These are phyloP conservation scores for Rhododendron henanense DNA, from an alignment of 148 eudicot genomes.

Conservation along the genomic window DNA sequence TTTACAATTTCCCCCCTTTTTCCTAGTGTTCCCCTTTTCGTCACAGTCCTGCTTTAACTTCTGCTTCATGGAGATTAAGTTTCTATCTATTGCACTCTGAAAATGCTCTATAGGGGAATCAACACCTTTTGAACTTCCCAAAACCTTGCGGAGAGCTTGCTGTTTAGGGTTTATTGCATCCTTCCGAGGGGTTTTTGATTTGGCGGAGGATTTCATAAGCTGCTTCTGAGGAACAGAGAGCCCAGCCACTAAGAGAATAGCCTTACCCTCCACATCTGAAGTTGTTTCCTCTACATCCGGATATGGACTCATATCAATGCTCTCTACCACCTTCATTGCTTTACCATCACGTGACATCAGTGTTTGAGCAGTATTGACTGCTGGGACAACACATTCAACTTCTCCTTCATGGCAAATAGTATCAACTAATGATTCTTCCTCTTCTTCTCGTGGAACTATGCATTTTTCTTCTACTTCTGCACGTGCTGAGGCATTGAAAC, in stretches of 20 bases:
- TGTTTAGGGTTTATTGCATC: slow-evolving; percentile 23
- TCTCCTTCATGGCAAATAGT: slow-evolving; percentile 11
- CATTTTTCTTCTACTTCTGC: slow-evolving; percentile 23
- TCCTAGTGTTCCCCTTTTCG: slow-evolving; percentile 24
- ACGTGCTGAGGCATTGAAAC: slow-evolving; percentile 17
- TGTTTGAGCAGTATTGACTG: slow-evolving; percentile 6
- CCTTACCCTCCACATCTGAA: slow-evolving; percentile 12
- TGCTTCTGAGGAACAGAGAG: slow-evolving; percentile 23
- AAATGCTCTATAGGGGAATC: slow-evolving; percentile 17
- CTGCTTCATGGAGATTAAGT: slow-evolving; percentile 25
- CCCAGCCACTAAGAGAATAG: slow-evolving; percentile 14
- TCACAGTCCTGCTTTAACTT: slow-evolving; percentile 26
- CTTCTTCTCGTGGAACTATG: slow-evolving; percentile 20
- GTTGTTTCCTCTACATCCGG: slow-evolving; percentile 8
- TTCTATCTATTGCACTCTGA: slow-evolving; percentile 26
- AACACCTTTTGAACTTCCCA: slow-evolving; percentile 19
- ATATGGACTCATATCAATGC: slow-evolving; percentile 11
- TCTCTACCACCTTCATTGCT: neutral
- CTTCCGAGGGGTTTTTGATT: slow-evolving; percentile 19
- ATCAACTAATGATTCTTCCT: slow-evolving; percentile 21
- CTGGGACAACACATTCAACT: slow-evolving; percentile 10
- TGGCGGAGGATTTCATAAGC: slow-evolving; percentile 18
- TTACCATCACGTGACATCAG: neutral
- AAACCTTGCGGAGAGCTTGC: slow-evolving; percentile 18
- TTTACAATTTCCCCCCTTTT: slow-evolving; percentile 27